These are phyloP conservation scores for Rhizoclosmatium hyalinum DNA, from an alignment of 371 early-diverging fungal genomes.

Conservation along the genomic window DNA sequence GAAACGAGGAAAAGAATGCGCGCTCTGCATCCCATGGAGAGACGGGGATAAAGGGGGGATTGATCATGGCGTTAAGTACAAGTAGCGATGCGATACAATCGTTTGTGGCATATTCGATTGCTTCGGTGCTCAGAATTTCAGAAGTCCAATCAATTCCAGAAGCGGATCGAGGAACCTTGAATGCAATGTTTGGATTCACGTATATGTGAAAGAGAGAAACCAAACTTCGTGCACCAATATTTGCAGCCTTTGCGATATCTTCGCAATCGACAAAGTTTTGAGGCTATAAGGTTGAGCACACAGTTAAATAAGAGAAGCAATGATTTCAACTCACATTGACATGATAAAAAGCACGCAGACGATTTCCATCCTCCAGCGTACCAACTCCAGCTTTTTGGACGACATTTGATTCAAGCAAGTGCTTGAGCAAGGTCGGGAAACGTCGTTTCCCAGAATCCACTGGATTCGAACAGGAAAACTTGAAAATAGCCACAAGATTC, in stretches of 20 bases:
- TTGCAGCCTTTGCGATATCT: conserved; percentile 2
- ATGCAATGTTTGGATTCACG: neutral
- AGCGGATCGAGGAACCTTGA: neutral
- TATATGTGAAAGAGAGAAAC: conserved; percentile 22
- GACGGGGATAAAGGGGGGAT: neutral
- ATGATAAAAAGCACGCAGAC: neutral
- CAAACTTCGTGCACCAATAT: conserved; percentile 10
- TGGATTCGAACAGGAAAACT: conserved; percentile 5
- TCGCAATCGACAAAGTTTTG: conserved; percentile 24
- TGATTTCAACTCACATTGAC: conserved; percentile 13
- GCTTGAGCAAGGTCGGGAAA: conserved; percentile 1
- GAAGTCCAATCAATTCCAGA: conserved; percentile 22
- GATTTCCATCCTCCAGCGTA: conserved; percentile 3
- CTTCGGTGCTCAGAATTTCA: neutral
- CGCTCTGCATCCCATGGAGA: conserved; percentile 1
- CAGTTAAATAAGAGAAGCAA: neutral
- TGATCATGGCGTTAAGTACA: conserved; percentile 20
- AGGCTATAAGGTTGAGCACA: conserved; percentile 1
- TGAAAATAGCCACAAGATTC: conserved; percentile 16
- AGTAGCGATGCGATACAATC: conserved; percentile 31
- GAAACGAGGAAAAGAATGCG: neutral
- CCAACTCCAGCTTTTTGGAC: conserved; percentile 30
- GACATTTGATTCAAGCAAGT: conserved; percentile 5
- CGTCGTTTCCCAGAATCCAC: neutral
- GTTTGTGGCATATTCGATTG: conserved; percentile 30